phyloP scores from a whole-genome alignment of 208 protist species.

The Wallacemonas sp. region DNA sequence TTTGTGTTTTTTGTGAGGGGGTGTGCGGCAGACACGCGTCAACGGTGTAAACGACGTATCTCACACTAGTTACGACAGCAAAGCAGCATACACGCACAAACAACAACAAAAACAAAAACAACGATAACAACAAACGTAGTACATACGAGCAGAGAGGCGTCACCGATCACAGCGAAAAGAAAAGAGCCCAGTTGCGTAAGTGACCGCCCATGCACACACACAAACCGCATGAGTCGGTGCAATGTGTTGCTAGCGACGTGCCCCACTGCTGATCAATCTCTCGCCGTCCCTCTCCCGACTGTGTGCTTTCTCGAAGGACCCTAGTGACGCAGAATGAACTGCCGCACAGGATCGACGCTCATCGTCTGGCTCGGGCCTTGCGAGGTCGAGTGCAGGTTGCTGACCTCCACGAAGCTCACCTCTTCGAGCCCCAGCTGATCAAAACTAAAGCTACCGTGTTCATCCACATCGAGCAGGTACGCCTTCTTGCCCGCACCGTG shows the following conservation, averaged over 20 bases:
- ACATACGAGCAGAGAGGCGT: too few relatives aligned
- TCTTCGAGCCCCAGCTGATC: conserved; percentile 43
- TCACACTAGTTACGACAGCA: too few relatives aligned
- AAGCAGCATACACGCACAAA: too few relatives aligned
- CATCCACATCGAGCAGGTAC: conserved; percentile 48
- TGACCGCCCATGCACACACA: not conserved
- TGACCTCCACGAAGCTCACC: conserved; percentile 68
- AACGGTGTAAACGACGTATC: too few relatives aligned
- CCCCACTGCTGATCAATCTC: too few relatives aligned
- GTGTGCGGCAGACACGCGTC: too few relatives aligned
- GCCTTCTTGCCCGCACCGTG: conserved; percentile 18
- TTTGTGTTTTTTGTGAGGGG: too few relatives aligned
- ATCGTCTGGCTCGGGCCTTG: conserved; percentile 38
- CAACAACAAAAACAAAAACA: not conserved
- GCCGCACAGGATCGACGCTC: conserved; percentile 37
- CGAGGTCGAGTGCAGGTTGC: conserved; percentile 38
- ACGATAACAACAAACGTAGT: not conserved
- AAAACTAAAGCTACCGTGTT: conserved; percentile 25
- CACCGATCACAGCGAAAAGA: conserved; percentile 19
- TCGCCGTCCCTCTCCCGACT: too few relatives aligned
- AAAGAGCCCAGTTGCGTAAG: conserved; percentile 13
- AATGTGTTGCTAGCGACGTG: too few relatives aligned
- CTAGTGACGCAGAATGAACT: conserved; percentile 37
- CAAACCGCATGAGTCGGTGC: not conserved
- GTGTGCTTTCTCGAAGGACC: too few relatives aligned